phyloP scores from a whole-genome alignment of 352 stramenopile species.

The Detonula confervacea region DNA sequence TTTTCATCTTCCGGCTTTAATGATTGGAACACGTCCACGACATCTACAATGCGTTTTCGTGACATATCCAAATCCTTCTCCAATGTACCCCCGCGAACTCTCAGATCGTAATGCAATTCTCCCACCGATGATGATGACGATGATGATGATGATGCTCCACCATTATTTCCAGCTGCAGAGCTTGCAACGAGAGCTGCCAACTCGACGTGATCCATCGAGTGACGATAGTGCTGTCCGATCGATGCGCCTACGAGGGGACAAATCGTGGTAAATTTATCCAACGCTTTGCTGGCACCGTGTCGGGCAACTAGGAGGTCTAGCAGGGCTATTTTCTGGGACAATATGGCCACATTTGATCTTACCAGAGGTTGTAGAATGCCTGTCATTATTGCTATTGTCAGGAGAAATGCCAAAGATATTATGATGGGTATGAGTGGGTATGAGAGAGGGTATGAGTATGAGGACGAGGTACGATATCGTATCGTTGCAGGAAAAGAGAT shows the following conservation, averaged over 20 bases:
- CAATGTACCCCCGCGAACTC: slow-evolving; percentile 65
- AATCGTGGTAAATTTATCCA: slow-evolving; percentile 49
- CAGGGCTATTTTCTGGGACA: slow-evolving; percentile 78
- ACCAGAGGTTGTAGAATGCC: slow-evolving; percentile 41
- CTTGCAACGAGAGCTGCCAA: slow-evolving; percentile 53
- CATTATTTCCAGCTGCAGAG: slow-evolving; percentile 1
- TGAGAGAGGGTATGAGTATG: no score
- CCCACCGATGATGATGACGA: not conserved
- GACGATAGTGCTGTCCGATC: slow-evolving; percentile 83
- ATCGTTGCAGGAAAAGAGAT: no score
- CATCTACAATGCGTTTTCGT: slow-evolving; percentile 56
- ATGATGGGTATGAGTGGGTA: not conserved
- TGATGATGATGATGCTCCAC: no score
- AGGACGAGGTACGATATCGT: no score
- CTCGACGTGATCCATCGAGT: slow-evolving; percentile 83
- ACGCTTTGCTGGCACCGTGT: slow-evolving; percentile 53
- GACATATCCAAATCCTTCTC: slow-evolving; percentile 71
- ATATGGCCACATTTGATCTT: slow-evolving; percentile 67
- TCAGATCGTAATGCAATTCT: slow-evolving; percentile 76
- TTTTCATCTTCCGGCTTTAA: slow-evolving; percentile 18
- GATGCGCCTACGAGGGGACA: slow-evolving; percentile 74
- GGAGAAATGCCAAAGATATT: no score
- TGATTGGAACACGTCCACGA: slow-evolving; percentile 47
- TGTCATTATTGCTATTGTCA: slow-evolving; percentile 1
- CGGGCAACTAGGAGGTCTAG: slow-evolving; percentile 54